Percentiles rank a stretch among this genome's conserved stretches.
These are phyloP conservation scores for Nakaseomyces delphensis DNA, from an alignment of 1,139 yeast species.

Conservation along the genomic window DNA sequence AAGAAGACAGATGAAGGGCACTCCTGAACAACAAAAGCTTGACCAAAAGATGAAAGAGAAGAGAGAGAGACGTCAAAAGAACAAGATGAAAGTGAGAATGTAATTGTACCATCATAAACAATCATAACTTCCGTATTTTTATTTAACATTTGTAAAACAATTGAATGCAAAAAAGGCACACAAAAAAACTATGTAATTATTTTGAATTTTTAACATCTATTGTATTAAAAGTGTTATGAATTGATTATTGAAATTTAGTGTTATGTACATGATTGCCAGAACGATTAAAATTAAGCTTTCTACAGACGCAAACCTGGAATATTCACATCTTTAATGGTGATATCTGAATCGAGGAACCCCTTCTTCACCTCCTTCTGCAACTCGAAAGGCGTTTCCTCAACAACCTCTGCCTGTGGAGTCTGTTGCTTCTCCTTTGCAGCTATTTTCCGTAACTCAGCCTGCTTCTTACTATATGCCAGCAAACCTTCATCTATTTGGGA, in stretches of 20 bases:
- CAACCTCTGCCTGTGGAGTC: background rate
- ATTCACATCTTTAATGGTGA: constrained; percentile 11
- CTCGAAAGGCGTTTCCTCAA: background rate
- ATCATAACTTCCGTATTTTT: background rate
- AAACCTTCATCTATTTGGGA: constrained; percentile 7
- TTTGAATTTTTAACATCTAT: background rate
- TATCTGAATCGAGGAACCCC: constrained; percentile 7
- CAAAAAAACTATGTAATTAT: background rate
- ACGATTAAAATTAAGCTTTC: background rate
- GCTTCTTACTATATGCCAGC: constrained; percentile 1
- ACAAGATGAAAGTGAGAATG: constrained; percentile 37
- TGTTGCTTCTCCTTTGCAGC: background rate
- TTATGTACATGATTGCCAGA: background rate
- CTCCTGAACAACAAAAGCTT: constrained; percentile 66
- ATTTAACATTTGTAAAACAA: no score
- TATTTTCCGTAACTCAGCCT: constrained; percentile 1
- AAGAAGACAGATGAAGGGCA: constrained; percentile 36
- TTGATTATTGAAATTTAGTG: background rate
- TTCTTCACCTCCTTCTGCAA: constrained; percentile 5
- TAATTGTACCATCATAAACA: background rate
- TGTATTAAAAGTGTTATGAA: background rate
- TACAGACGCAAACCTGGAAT: constrained; percentile 12
- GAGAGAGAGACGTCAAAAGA: constrained; percentile 43
- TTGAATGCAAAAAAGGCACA: background rate
- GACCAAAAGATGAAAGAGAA: constrained; percentile 64